Evolutionary conservation across 2,329 filamentous ascomycete genomes (phyloP).

Genomic region (Phialophora tarda): DNA sequence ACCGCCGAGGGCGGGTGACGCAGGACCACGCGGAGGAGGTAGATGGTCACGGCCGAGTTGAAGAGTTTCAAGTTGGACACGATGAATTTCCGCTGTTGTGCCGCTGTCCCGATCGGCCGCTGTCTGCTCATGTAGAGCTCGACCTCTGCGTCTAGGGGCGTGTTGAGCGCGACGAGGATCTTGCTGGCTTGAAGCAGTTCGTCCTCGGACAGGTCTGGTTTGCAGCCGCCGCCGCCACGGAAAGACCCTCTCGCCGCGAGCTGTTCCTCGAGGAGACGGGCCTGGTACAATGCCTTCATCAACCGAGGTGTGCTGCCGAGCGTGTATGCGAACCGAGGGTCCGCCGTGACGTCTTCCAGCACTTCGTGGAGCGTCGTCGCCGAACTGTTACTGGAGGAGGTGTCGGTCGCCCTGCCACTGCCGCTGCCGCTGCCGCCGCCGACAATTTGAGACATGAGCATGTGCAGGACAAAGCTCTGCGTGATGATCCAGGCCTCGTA

Average conservation of each 20-base stretch:
- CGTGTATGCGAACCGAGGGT: conserved; percentile 21
- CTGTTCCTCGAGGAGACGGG: conserved; percentile 22
- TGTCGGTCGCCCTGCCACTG: neutral
- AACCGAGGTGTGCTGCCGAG: conserved; percentile 23
- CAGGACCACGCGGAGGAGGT: conserved; percentile 25
- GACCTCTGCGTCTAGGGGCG: conserved; percentile 19
- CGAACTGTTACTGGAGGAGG: conserved; percentile 1
- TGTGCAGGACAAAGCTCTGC: conserved; percentile 23
- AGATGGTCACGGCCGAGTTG: conserved; percentile 24
- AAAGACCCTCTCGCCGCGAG: conserved; percentile 8
- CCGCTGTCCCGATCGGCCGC: conserved; percentile 13
- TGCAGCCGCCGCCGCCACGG: neutral
- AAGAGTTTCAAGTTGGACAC: conserved; percentile 24
- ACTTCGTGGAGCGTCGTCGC: conserved; percentile 14
- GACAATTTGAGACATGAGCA: conserved; percentile 17
- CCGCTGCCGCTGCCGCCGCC: neutral
- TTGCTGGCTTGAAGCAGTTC: conserved; percentile 23
- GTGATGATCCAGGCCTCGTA: conserved; percentile 24
- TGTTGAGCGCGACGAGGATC: conserved; percentile 19
- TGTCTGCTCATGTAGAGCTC: conserved; percentile 25
- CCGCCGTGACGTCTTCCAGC: conserved; percentile 18
- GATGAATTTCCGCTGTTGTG: conserved; percentile 22
- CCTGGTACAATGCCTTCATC: conserved; percentile 24
- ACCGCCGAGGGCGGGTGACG: conserved; percentile 19
- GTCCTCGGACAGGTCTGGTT: conserved; percentile 18